These are phyloP conservation scores for Lepidium aucheri DNA, from an alignment of 345 rosid genomes.

Conservation along the genomic window DNA sequence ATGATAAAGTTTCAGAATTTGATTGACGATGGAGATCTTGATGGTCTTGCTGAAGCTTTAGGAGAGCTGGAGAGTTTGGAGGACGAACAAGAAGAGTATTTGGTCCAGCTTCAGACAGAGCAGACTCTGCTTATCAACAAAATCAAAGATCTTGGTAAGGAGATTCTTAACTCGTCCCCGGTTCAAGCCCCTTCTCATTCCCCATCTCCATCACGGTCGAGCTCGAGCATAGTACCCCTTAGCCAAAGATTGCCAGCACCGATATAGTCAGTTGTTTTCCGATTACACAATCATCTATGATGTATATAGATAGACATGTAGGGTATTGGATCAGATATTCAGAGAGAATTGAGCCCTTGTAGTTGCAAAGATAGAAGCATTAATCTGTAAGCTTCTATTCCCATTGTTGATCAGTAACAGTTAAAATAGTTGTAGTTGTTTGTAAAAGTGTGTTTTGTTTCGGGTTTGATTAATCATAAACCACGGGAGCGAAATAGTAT, in stretches of 20 bases:
- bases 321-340: constrained; percentile 2
- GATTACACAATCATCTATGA: constrained; percentile 8
- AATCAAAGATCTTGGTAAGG: constrained; percentile 88
- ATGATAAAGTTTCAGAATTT: constrained; percentile 50
- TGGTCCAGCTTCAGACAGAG: constrained; percentile 81
- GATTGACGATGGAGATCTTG: constrained; percentile 55
- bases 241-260: constrained; percentile 37
- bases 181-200: constrained; percentile 15
- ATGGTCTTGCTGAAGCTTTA: constrained; percentile 48
- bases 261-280: constrained; percentile 7
- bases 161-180: constrained; percentile 55
- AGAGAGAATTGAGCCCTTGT: constrained; percentile 9
- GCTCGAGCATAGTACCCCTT: constrained; percentile 15
- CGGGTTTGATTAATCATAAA: background rate
- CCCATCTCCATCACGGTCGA: constrained; percentile 12
- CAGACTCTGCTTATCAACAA: constrained; percentile 69
- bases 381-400: background rate
- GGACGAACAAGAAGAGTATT: constrained; percentile 69
- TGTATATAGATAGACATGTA: constrained; percentile 29
- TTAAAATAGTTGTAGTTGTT: constrained; percentile 1
- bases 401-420: constrained; percentile 9
- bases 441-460: background rate
- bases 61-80: constrained; percentile 70
- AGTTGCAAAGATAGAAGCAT: constrained; percentile 17
- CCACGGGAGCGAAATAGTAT: background rate